Evolutionary conservation across 148 eudicot species (phyloP).

Genomic region (Diospyros kaki): DNA sequence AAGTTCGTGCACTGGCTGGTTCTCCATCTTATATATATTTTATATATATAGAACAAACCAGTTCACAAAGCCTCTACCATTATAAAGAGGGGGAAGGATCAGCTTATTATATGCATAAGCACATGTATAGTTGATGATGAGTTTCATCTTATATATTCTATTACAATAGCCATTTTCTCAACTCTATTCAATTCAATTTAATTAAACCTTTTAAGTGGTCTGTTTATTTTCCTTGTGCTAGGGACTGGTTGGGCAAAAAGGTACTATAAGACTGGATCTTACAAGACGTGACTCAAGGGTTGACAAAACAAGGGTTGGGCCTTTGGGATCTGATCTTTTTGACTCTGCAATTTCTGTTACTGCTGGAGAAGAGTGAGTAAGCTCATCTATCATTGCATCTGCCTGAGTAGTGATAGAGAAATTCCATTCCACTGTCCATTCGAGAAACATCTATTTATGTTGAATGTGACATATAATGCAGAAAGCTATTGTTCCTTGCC

Average conservation of each 20-base stretch:
- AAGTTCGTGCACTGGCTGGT: background rate
- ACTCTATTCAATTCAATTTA: too few species aligned
- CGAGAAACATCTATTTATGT: background rate
- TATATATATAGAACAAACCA: too few species aligned
- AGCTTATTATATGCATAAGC: too few species aligned
- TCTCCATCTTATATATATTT: too few species aligned
- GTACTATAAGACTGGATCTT: conserved; percentile 59
- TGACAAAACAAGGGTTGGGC: conserved; percentile 75
- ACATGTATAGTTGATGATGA: too few species aligned
- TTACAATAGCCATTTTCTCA: background rate
- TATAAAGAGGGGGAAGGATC: too few species aligned
- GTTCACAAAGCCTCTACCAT: too few species aligned
- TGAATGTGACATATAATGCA: background rate
- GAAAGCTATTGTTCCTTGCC: background rate
- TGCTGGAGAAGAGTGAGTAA: conserved; percentile 74
- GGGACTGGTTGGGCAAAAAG: conserved; percentile 52
- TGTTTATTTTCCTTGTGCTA: conserved; percentile 29
- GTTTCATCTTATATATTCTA: background rate
- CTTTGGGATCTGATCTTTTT: conserved; percentile 62
- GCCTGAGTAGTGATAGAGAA: background rate
- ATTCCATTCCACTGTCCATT: background rate
- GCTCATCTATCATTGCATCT: conserved; percentile 22
- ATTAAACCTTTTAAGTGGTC: background rate
- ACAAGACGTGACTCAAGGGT: conserved; percentile 44
- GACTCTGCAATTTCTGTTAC: conserved; percentile 87